phyloP scores from a whole-genome alignment of 192 early-diverging fungal species.

The Coemansia sp. region DNA sequence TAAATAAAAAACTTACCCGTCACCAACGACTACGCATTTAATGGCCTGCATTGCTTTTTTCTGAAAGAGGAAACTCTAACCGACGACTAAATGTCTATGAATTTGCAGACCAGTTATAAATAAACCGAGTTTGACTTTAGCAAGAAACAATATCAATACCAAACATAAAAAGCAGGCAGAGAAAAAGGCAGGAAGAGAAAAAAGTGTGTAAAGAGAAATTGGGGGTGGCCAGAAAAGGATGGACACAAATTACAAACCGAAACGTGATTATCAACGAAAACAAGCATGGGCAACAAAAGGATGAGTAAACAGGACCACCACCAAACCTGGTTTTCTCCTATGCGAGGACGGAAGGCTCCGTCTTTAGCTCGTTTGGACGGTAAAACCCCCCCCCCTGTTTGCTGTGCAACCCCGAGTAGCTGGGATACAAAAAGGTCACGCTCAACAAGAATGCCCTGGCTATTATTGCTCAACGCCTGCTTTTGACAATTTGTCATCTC shows the following conservation, averaged over 20 bases:
- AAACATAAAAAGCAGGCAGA: conserved; percentile 14
- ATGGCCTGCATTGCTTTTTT: conserved; percentile 73
- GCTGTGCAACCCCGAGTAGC: not conserved
- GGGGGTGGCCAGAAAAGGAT: conserved; percentile 6
- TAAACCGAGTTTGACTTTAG: not conserved
- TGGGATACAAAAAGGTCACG: not conserved
- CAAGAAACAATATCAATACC: conserved; percentile 10
- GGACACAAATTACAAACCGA: conserved; percentile 14
- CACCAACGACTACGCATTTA: conserved; percentile 86
- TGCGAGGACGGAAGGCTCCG: no score
- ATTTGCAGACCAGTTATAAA: conserved; percentile 8
- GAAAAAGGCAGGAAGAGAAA: conserved; percentile 30
- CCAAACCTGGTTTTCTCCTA: no score
- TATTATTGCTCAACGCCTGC: not conserved
- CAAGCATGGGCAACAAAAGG: conserved; percentile 12
- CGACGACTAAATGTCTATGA: conserved; percentile 12
- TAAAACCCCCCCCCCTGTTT: not conserved
- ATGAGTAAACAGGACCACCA: not conserved
- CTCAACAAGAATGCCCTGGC: no score
- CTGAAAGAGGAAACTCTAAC: conserved; percentile 45
- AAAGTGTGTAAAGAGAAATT: not conserved
- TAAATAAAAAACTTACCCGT: conserved; percentile 63
- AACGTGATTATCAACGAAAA: conserved; percentile 17
- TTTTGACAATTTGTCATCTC: conserved; percentile 2
- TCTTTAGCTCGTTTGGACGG: not conserved